phyloP scores from a whole-genome alignment of 306 rosid genomes.

The Glycine tomentella region DNA sequence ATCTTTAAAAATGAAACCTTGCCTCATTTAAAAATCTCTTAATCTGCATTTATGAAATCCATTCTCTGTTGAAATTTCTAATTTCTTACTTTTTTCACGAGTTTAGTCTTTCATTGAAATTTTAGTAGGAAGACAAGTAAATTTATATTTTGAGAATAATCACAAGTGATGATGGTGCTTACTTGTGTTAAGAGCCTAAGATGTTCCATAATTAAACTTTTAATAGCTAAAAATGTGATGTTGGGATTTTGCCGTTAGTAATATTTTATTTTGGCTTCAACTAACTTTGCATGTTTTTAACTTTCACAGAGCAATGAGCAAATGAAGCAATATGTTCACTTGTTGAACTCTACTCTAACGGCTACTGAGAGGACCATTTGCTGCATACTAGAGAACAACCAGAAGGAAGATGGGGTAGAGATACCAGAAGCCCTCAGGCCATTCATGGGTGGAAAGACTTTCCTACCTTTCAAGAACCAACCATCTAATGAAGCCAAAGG shows the following conservation, averaged over 20 bases:
- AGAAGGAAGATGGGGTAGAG: constrained; percentile 89
- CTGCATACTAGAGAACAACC: constrained; percentile 95
- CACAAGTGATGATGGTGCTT: not conserved
- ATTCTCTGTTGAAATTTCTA: constrained; percentile 4
- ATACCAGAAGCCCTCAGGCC: constrained; percentile 77
- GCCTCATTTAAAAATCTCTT: not conserved
- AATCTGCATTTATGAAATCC: not conserved
- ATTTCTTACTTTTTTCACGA: not conserved
- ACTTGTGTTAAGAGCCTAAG: not conserved
- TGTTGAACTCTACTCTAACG: constrained; percentile 94
- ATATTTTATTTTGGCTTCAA: constrained; percentile 8
- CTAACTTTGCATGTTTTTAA: constrained; percentile 29
- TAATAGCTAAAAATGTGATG: not conserved
- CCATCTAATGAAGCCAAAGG: constrained; percentile 51
- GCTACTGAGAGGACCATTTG: constrained; percentile 97
- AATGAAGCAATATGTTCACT: constrained; percentile 79
- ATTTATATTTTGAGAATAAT: constrained; percentile 35
- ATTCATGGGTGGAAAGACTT: constrained; percentile 80
- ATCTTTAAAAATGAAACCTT: not conserved
- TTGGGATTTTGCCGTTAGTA: not conserved
- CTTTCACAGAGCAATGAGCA: constrained; percentile 81
- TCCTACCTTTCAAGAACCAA: constrained; percentile 69
- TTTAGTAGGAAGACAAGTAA: constrained; percentile 4
- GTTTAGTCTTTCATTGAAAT: not conserved
- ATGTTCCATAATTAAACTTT: constrained; percentile 25